Base-by-base conservation (phyloP, 2,329 filamentous ascomycete genomes). In the Colletotrichum tofieldiae region DNA sequence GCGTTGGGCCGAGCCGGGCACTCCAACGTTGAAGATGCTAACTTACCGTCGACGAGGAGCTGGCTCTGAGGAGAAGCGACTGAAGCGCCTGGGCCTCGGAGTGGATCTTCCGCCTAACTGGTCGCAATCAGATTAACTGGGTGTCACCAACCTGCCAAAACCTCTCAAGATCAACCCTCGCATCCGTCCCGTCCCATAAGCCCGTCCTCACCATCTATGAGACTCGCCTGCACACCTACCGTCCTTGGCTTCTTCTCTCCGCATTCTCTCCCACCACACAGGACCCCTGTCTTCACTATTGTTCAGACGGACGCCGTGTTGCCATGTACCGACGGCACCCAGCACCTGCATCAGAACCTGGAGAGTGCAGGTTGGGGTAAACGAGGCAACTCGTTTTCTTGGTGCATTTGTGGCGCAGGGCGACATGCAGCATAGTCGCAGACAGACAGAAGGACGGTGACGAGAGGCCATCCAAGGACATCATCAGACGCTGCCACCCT, bases 331-430 rank as follows among this genome's bases (percentile, higher is more conserved):
- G 51, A 52, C 65, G 49, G 23, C 20, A 56, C 47, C 61, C 29
- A 59, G 16, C 55, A 67, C 63, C 68, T 43, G 68, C 64, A 59
- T 54, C 65, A 35, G 26, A 68, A 58, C 58, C 63, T 66, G 55
- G 67, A 47, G 55, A 37, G 35, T 58, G 62, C 54, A 67, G 45
- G 32, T 58, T 68, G 65, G 65, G 65, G 51, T 51, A 55, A 45
- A 54, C 58, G 32, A 54, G 47, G 45, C 58, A 45, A 61, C 49
- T 66, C 55, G 23, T 41, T 6, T 51, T 23, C 55, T n/a, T 26
- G 54, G 23, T 58, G 52, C 49, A 47, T 41, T 51, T 41, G 59
- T 51, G 41, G 66, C 51, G 41, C 60, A 64, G 41, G 45, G 26
- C 23, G 60, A 55, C 49, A 23, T 32, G 45, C 23, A 45, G 23